Percentiles rank a stretch among this genome's conserved stretches.
Conservation (phyloP, 2,329 filamentous ascomycete species). For the Aspergillus sp. region DNA sequence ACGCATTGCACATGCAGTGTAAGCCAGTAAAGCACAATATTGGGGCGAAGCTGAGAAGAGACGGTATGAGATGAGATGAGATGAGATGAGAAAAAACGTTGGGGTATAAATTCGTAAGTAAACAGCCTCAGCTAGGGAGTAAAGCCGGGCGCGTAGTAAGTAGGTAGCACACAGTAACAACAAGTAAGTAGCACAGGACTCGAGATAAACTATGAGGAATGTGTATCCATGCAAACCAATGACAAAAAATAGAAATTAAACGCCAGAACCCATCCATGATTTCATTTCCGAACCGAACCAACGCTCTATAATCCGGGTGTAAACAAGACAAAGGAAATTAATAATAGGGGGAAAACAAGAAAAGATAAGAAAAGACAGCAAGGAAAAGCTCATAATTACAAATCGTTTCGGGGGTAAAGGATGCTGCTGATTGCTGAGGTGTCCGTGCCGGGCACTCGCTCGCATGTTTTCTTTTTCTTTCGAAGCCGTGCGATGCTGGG, state of each 20-base stretch:
- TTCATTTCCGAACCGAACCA: neutral
- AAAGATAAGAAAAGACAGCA: neutral
- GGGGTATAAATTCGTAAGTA: neutral
- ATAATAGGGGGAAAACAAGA: neutral
- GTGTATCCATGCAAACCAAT: neutral
- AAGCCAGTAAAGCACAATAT: neutral
- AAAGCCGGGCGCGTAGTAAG: neutral
- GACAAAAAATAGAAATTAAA: neutral
- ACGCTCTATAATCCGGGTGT: neutral
- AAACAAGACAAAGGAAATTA: neutral
- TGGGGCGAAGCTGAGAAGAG: neutral
- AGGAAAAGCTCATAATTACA: conserved; percentile 3
- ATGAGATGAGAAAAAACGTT: neutral
- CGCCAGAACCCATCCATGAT: neutral
- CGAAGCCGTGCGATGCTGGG: neutral
- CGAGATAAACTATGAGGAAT: no score
- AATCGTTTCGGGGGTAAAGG: neutral
- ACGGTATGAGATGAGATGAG: neutral
- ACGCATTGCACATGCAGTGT: neutral
- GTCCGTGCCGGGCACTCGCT: neutral
- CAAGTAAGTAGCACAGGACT: neutral
- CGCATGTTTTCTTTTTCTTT: neutral
- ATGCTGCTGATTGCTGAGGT: neutral
- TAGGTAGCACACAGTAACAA: neutral
- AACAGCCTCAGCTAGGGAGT: neutral